These are phyloP conservation scores for Elsinoe arachidis DNA, from an alignment of 2,329 filamentous ascomycete species.

Conservation along the genomic window DNA sequence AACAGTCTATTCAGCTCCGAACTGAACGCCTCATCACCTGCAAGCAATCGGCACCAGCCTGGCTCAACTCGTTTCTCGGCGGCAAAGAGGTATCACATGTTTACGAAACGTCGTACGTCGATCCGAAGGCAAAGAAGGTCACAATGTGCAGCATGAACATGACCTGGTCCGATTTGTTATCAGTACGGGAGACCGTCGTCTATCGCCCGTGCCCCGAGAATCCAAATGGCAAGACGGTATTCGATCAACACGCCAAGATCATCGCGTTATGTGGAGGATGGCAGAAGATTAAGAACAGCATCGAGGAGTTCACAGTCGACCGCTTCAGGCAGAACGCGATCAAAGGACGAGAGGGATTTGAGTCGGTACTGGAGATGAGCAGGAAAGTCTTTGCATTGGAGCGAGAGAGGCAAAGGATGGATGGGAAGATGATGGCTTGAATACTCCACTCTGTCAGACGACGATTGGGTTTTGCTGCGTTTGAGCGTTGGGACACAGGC, in stretches of 20 bases:
- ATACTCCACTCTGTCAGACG: background rate
- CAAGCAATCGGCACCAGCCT: conserved; percentile 62
- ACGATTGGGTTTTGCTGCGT: background rate
- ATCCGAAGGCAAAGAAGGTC: conserved; percentile 71
- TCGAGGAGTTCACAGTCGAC: conserved; percentile 84
- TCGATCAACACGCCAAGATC: conserved; percentile 83
- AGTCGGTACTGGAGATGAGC: conserved; percentile 89
- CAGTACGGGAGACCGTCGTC: conserved; percentile 83
- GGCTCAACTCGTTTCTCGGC: conserved; percentile 73
- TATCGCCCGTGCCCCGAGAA: conserved; percentile 55
- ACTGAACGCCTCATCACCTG: conserved; percentile 62
- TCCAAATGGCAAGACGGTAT: conserved; percentile 58
- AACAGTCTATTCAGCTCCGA: conserved; percentile 44
- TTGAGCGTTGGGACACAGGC: conserved; percentile 7
- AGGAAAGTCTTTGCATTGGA: conserved; percentile 86
- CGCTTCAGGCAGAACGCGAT: conserved; percentile 85
- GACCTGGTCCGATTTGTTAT: conserved; percentile 83
- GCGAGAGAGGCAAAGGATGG: conserved; percentile 49
- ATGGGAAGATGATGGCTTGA: conserved; percentile 13
- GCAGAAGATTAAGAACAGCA: conserved; percentile 93
- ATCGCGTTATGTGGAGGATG: conserved; percentile 92
- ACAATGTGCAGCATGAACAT: conserved; percentile 96
- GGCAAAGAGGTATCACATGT: conserved; percentile 75
- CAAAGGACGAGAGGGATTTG: conserved; percentile 89
- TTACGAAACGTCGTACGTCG: conserved; percentile 93